A percentile compares a stretch with the other conserved stretches of the same genome.
Evolutionary conservation across 495 filamentous ascomycete genomes (phyloP).

Genomic region (Entonaema liquescens): DNA sequence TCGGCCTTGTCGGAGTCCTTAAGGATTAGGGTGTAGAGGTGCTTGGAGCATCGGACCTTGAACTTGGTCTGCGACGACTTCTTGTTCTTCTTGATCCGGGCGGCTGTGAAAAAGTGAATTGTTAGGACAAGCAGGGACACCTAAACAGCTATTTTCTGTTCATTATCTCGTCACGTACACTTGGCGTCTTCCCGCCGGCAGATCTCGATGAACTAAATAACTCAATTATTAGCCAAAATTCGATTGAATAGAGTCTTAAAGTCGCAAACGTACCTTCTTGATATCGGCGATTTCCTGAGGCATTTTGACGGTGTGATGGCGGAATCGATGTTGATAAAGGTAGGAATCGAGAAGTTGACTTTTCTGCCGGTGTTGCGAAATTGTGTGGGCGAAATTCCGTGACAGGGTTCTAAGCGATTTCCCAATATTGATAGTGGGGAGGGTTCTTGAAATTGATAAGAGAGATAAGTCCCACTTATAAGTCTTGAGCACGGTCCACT

Average conservation of each 20-base stretch:
- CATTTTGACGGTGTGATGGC: constrained; percentile 68
- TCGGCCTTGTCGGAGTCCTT: constrained; percentile 99
- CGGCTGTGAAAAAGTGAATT: constrained; percentile 65
- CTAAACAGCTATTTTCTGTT: background rate
- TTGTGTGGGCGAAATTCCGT: constrained; percentile 47
- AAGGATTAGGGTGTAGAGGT: constrained; percentile 96
- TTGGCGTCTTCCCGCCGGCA: constrained; percentile 98
- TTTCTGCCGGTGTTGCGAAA: constrained; percentile 38
- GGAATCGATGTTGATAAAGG: constrained; percentile 37
- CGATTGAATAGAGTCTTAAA: background rate
- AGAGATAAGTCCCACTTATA: constrained; percentile 6
- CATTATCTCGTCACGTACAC: constrained; percentile 68
- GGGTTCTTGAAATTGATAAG: constrained; percentile 28
- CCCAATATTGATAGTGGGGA: constrained; percentile 22
- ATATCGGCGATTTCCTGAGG: constrained; percentile 98
- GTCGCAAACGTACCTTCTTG: constrained; percentile 69
- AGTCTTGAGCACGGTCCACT: constrained; percentile 4
- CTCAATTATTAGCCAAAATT: constrained; percentile 45
- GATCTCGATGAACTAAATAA: constrained; percentile 95
- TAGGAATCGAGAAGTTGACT: constrained; percentile 43
- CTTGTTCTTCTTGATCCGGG: constrained; percentile 96
- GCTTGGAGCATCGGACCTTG: constrained; percentile 97
- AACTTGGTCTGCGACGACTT: constrained; percentile 93
- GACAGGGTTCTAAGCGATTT: constrained; percentile 43
- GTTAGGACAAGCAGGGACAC: constrained; percentile 49